Evolutionary conservation across 164 flowering plant species (phyloP), one percentile per base, ranked within the genome.

Genomic region (Magnolia changhungtana): DNA sequence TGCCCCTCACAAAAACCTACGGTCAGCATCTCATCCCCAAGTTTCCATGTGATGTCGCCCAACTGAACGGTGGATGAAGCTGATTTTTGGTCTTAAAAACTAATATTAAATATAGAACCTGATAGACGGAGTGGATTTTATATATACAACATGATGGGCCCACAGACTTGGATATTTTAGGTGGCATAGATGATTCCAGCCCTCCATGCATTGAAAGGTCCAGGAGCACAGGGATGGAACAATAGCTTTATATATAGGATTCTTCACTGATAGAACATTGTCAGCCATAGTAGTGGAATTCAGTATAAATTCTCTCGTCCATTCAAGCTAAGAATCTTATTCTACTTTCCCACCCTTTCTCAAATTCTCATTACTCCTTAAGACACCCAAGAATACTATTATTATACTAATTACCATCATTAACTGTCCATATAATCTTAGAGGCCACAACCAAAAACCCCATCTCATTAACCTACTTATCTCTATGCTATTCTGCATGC

Each of bases 401-500:
- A 55, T 55, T 55, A 16, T 16, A 55, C 61, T 55, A 55, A 55
- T 55, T 55, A 13, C 2, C 18, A 55, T 55, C 61, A 37, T 37
- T 16, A 55, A 11, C 16, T 55, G 13, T 16, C 13, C 61, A 55
- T 16, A 55, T 3, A 16, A 10, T 55, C 61, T 8, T 13, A 55
- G 61, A 55, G 13, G 19, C 18, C 13, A 55, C 2, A 55, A 11
- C 61, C 13, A 55, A 55, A 55, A 55, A 55, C 61, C 61, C 61
- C 61, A 55, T 55, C 18, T 8, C 61, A 55, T 16, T 55, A 55
- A 55, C 61, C 18, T 55, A 55, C 2, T 50, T 37, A 19, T 63
- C 11, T 21, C 67, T 24, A 67, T 8, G 86, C 83, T 75, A 93
- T 87, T 76, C 79, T 83, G 82, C 99, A 95, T 14, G 98, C 97